Evolutionary conservation across 345 rosid genomes (phyloP), one percentile per base, ranked within the genome.

Genomic region (Lepidium didymum): DNA sequence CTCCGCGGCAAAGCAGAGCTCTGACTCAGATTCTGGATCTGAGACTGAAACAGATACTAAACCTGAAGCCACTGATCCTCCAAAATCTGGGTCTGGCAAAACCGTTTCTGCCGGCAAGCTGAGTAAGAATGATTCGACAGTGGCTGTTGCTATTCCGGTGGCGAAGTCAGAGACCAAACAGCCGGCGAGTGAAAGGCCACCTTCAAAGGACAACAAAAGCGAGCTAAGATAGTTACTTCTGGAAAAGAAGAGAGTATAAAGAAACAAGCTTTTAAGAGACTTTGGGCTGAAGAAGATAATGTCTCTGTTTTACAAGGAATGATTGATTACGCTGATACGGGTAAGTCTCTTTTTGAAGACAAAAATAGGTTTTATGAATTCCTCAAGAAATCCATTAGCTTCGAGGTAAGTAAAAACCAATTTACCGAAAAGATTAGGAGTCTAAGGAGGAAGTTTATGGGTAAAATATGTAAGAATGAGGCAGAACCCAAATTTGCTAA

Each of bases 341-440:
- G 80, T 1, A 35, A 67, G n/a, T 73, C 68, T 23, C 72, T 75
- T 0, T 38, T n/a, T 35, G 70, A 72, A 1, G 89, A 85, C n/a
- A 65, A 73, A 1, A 75, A 31, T 9, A 67, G 18, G 0, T 82
- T 75, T 37, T 75, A 73, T 18, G 83, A 79, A 4, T 77, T 56
- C 50, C 47, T 82, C 37, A 79, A 77, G 77, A 49, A 77, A 2
- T 53, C 70, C 0, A 54, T 85, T 21, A 76, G 79, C 47, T 65
- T 72, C 18, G 77, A 75, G 58, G 79, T 78, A 6, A 62, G 76
- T 10, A 75, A 64, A 73, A 70, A 18, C 33, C 86, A 85, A 31
- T 64, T 82, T 23, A 65, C 6, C 41, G 86, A 85, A 16, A 85
- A 85, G 56, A 59, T 85, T 40, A 72, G 79, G 68, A 75, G 83